These are phyloP conservation scores for Penicillium rolfsii DNA, from an alignment of 2,329 filamentous ascomycete species.

Conservation along the genomic window DNA sequence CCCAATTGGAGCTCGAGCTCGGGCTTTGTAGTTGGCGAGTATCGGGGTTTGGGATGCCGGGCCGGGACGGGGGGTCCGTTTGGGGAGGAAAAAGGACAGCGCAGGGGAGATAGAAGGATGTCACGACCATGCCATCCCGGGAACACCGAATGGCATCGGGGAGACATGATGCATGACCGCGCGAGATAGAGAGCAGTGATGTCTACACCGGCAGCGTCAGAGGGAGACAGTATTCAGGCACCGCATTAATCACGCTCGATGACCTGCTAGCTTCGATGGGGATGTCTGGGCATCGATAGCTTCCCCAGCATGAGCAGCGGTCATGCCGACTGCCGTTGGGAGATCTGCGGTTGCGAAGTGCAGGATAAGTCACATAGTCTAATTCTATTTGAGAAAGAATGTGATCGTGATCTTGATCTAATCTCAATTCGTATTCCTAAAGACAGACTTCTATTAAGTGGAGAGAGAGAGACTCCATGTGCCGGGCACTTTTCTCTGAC, in stretches of 20 bases:
- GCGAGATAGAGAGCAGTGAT: neutral
- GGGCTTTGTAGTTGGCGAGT: neutral
- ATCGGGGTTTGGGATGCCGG: neutral
- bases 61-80: neutral
- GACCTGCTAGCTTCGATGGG: neutral
- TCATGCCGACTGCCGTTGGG: neutral
- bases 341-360: neutral
- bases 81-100: neutral
- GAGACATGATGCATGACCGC: neutral
- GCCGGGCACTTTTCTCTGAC: conserved; percentile 14
- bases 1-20: neutral
- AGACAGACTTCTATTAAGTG: conserved; percentile 7
- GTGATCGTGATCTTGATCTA: neutral
- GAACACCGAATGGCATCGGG: neutral
- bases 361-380: neutral
- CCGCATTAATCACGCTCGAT: neutral
- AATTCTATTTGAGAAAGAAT: neutral
- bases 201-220: neutral
- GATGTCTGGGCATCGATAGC: neutral
- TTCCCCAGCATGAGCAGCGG: neutral
- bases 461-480: neutral
- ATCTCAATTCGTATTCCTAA: neutral
- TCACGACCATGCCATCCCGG: neutral
- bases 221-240: neutral
- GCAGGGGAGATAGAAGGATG: neutral